Base-by-base conservation (phyloP, 108 stramenopile genomes). In the Phaeodactylum tricornutum region DNA sequence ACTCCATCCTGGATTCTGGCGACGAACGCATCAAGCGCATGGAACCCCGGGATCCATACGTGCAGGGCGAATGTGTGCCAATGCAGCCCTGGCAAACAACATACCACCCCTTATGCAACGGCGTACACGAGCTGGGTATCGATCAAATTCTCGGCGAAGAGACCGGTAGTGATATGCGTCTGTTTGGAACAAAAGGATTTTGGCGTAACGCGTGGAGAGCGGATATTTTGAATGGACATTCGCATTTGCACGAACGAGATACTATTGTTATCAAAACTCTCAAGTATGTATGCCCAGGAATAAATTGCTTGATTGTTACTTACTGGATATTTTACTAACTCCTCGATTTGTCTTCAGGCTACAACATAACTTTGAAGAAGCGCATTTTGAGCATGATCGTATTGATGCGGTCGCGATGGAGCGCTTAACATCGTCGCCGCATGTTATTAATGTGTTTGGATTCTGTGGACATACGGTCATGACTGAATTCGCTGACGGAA, bases 71-170 rank as follows among this genome's bases (percentile, higher is more conserved):
- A 47, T 88, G 86, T 33, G 70, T 76, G 24, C 81, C 81, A 17
- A 83, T 87, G 85, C 62, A 76, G 47, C 53, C 73, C 28, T 88
- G 86, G 86, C 86, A 88, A 71, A 79, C 77, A 2, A 62, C 61
- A 11, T 79, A 57, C 43, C 73, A 78, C 35, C 86, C 86, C 5
- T 64, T 59, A 12, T 82, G 76, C 56, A 83, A 78, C 28, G 55
- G 47, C 15, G 69, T 85, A 61, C 84, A 85, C 45, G 76, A 77
- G 51, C 35, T 79, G 19, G 78, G 67, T 16, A 19, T 67, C 16
- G 39, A 53, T 41, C 35, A 55, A 14, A 23, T 43, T 24, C 32
- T 21, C 35, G 61, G 58, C 31, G 26, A 58, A 23, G 55, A 38
- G 20, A 31, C 36, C 12, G 36, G 46, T 21, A 55, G 37, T 0